Percentiles rank a stretch among this genome's conserved stretches.
These are phyloP conservation scores for Rickenella mellea DNA, from an alignment of 768 basidiomycete genomes.

Conservation along the genomic window DNA sequence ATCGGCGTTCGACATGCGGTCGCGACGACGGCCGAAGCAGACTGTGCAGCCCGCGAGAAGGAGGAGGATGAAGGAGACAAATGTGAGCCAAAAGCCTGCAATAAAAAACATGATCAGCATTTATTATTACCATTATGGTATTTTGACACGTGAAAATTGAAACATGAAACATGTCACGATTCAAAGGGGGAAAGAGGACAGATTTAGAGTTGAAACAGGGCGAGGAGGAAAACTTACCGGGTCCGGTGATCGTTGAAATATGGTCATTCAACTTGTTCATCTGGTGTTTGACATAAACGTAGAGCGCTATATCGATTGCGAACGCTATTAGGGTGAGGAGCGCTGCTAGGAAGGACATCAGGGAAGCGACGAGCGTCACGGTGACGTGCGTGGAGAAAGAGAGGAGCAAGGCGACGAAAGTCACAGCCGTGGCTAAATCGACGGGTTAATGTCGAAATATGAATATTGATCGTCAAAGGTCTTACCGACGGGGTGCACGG, in stretches of 20 bases:
- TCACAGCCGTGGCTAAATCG: conserved; percentile 35
- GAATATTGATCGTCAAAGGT: conserved; percentile 3
- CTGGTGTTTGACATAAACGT: conserved; percentile 48
- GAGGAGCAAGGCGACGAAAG: conserved; percentile 54
- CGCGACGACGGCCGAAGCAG: conserved; percentile 55
- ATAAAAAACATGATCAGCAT: not conserved
- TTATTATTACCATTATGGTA: not conserved
- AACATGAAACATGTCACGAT: too few species aligned
- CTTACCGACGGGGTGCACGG: conserved; percentile 68
- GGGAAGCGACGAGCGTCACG: conserved; percentile 31
- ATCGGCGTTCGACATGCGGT: conserved; percentile 35
- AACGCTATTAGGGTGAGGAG: conserved; percentile 63
- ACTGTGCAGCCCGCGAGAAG: conserved; percentile 59
- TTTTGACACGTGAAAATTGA: not conserved
- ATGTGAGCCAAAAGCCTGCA: conserved; percentile 68
- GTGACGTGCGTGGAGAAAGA: conserved; percentile 51
- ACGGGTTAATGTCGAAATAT: not conserved
- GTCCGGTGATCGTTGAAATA: conserved; percentile 39
- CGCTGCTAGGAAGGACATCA: conserved; percentile 59
- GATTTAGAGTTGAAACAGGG: not conserved
- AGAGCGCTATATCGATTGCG: conserved; percentile 69
- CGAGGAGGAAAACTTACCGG: conserved; percentile 35
- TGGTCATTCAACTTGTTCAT: conserved; percentile 34
- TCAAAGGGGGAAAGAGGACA: too few species aligned
- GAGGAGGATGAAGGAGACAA: conserved; percentile 54